Evolutionary conservation across 192 early-diverging fungal genomes (phyloP).

Genomic region (Phlyctochytrium arcticum): DNA sequence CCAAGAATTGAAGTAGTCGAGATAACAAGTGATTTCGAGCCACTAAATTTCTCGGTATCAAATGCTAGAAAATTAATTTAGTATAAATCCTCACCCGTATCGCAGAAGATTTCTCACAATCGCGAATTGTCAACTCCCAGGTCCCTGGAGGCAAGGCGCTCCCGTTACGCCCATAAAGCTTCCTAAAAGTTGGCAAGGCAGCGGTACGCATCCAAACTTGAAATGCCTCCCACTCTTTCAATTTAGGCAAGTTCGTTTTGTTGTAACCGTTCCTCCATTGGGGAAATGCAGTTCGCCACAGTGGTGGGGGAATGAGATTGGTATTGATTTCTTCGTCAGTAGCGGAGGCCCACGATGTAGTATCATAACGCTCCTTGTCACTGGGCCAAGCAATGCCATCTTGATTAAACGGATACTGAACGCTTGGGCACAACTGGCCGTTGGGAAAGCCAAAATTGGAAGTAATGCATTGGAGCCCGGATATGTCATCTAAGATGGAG

Average conservation of each 20-base stretch:
- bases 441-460: not conserved
- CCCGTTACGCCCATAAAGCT: slow-evolving; percentile 76
- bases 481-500: slow-evolving; percentile 20
- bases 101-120: slow-evolving; percentile 81
- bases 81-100: slow-evolving; percentile 31
- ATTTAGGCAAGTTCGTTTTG: slow-evolving; percentile 56
- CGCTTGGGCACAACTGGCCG: not conserved
- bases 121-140: slow-evolving; percentile 8
- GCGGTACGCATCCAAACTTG: slow-evolving; percentile 99
- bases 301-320: slow-evolving; percentile 73
- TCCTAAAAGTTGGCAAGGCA: slow-evolving; percentile 93
- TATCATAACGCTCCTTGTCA: slow-evolving; percentile 68
- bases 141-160: slow-evolving; percentile 19
- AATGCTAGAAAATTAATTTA: slow-evolving; percentile 55
- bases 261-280: slow-evolving; percentile 46
- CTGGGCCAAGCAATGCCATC: slow-evolving; percentile 85
- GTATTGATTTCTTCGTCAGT: slow-evolving; percentile 29
- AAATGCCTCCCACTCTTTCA: slow-evolving; percentile 71
- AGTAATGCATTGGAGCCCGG: slow-evolving; percentile 43
- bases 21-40: slow-evolving; percentile 93
- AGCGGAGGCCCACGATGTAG: slow-evolving; percentile 14
- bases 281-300: slow-evolving; percentile 68
- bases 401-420: slow-evolving; percentile 48
- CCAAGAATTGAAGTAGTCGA: slow-evolving; percentile 93
- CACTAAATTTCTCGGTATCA: slow-evolving; percentile 79